Evolutionary conservation across 768 basidiomycete species (phyloP).

Genomic region (Auricularia sp.): DNA sequence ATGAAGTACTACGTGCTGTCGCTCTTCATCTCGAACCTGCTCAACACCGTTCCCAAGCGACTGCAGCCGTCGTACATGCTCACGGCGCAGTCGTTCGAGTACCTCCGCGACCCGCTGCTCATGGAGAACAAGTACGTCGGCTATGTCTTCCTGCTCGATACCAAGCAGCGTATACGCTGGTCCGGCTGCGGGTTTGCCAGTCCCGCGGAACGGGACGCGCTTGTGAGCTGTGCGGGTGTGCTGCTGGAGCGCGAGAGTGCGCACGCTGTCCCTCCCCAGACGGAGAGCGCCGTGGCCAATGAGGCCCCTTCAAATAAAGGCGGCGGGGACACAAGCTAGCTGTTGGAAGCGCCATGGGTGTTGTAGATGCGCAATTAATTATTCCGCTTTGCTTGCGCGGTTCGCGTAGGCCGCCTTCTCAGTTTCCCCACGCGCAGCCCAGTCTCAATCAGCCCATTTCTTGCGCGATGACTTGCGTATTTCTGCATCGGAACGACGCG

Average conservation of each 20-base stretch:
- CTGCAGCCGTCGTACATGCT: constrained; percentile 67
- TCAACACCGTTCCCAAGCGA: constrained; percentile 49
- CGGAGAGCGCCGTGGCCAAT: too few species aligned
- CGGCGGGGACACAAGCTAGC: too few species aligned
- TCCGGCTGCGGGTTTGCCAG: constrained; percentile 82
- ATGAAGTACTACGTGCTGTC: constrained; percentile 86
- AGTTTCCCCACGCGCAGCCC: too few species aligned
- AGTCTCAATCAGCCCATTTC: too few species aligned
- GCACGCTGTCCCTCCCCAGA: too few species aligned
- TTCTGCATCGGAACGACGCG: too few species aligned
- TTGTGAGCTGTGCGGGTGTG: constrained; percentile 61
- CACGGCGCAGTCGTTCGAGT: constrained; percentile 77
- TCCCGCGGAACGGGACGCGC: constrained; percentile 53
- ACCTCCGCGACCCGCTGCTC: constrained; percentile 72
- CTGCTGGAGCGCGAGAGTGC: constrained; percentile 33
- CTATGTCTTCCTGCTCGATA: constrained; percentile 85
- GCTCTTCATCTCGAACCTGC: constrained; percentile 69
- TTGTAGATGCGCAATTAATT: too few species aligned
- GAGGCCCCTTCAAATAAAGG: too few species aligned
- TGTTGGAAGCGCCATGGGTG: too few species aligned
- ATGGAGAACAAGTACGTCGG: constrained; percentile 86
- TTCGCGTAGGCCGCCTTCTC: too few species aligned
- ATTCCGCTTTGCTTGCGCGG: too few species aligned
- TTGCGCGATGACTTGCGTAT: too few species aligned
- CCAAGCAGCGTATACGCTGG: constrained; percentile 80